Percentiles rank a stretch among this genome's conserved stretches.
Conservation (phyloP, 2,329 filamentous ascomycete species). For the Cladorrhinum sp. region DNA sequence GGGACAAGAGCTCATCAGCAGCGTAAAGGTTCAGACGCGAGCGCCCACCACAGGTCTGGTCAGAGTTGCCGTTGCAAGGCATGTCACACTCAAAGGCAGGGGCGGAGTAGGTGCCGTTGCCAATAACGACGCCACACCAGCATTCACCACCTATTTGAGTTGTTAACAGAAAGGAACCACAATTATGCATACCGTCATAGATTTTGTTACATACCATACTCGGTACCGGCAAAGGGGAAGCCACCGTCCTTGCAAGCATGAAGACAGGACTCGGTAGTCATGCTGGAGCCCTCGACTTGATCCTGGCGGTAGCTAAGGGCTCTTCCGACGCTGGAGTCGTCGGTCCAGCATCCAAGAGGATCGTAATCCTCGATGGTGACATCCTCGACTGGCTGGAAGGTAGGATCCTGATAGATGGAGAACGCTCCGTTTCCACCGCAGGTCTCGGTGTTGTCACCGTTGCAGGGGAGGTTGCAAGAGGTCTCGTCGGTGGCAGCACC, state of each 20-base stretch:
- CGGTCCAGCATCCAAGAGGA: conserved; percentile 60
- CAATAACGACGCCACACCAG: conserved; percentile 52
- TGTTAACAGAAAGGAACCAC: conserved; percentile 2
- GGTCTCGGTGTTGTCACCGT: conserved; percentile 41
- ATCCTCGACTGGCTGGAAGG: conserved; percentile 44
- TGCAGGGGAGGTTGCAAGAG: conserved; percentile 57
- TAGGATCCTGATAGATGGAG: conserved; percentile 49
- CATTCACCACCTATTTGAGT: conserved; percentile 36
- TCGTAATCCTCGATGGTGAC: conserved; percentile 51
- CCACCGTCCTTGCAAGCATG: conserved; percentile 41
- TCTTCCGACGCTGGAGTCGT: conserved; percentile 40
- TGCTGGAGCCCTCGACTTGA: conserved; percentile 32
- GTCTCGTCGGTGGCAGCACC: conserved; percentile 50
- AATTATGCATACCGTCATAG: neutral
- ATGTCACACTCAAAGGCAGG: conserved; percentile 44
- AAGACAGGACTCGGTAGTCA: conserved; percentile 45
- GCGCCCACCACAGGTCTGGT: conserved; percentile 43
- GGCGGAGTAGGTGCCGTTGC: conserved; percentile 41
- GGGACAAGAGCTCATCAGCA: conserved; percentile 47
- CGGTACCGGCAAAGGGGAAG: conserved; percentile 48
- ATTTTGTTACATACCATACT: conserved; percentile 35
- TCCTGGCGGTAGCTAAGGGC: conserved; percentile 45
- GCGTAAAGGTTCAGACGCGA: conserved; percentile 44
- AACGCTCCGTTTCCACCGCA: conserved; percentile 49
- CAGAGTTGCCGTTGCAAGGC: conserved; percentile 48